Percentiles rank a stretch among this genome's conserved stretches.
These are phyloP conservation scores for Penicillium salamii DNA, from an alignment of 495 filamentous ascomycete genomes.

Conservation along the genomic window DNA sequence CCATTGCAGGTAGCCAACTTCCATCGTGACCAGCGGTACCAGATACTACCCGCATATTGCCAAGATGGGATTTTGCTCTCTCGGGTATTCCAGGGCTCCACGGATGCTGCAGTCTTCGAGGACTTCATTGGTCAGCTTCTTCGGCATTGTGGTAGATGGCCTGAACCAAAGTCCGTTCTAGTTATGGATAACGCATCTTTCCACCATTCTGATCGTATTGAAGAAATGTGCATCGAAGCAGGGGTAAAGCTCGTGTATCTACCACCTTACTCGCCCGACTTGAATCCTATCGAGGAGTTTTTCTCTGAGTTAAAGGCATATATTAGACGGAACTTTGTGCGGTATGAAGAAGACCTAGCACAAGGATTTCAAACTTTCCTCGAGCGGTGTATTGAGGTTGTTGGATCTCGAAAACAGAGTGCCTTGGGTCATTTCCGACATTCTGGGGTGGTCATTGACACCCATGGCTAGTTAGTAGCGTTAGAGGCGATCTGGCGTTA, in stretches of 20 bases:
- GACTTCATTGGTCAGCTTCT: constrained; percentile 39
- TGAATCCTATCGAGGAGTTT: constrained; percentile 10
- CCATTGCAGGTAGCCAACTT: constrained; percentile 26
- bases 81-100: constrained; percentile 31
- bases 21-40: constrained; percentile 27
- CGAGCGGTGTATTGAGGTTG: background rate
- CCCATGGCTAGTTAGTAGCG: too few relatives aligned
- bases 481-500: too few relatives aligned
- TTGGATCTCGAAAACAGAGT: constrained; percentile 1
- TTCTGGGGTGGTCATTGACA: background rate
- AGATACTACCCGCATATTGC: constrained; percentile 37
- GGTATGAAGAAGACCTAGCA: constrained; percentile 2
- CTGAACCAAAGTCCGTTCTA: constrained; percentile 15
- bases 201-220: background rate
- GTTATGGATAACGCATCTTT: background rate
- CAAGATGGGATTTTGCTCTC: constrained; percentile 28
- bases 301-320: constrained; percentile 13
- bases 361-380: constrained; percentile 2
- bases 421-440: background rate
- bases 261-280: constrained; percentile 2
- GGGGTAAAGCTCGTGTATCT: constrained; percentile 28
- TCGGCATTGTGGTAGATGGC: constrained; percentile 29
- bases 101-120: constrained; percentile 33
- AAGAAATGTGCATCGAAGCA: constrained; percentile 2
- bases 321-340: constrained; percentile 1